phyloP scores from a whole-genome alignment of 768 basidiomycete genomes.

The Lentinula sp. region DNA sequence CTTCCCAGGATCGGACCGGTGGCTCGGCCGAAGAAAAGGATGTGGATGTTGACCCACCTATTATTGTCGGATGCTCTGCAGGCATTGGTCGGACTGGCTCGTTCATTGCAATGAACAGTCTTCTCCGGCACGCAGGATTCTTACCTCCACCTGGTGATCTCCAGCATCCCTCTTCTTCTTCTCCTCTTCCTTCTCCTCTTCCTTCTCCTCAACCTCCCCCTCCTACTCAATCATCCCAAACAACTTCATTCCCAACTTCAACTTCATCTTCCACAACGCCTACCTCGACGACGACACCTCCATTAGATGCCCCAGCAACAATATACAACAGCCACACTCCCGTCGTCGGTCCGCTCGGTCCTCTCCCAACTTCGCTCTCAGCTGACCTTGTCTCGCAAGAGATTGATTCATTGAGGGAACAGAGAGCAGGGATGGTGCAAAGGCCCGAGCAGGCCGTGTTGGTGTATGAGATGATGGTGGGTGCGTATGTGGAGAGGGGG shows the following conservation, averaged over 20 bases:
- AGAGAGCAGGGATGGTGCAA: constrained; percentile 80
- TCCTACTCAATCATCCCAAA: background rate
- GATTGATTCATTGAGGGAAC: constrained; percentile 74
- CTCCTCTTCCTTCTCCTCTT: background rate
- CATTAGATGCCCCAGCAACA: constrained; percentile 14
- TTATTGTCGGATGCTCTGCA: constrained; percentile 81
- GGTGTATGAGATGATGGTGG: constrained; percentile 53
- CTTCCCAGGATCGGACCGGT: background rate
- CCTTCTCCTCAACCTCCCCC: background rate
- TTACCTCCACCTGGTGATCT: constrained; percentile 26
- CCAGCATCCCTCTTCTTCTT: no score
- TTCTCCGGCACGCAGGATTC: constrained; percentile 58
- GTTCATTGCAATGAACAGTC: constrained; percentile 75
- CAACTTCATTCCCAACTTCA: background rate
- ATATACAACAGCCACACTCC: constrained; percentile 18
- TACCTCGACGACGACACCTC: background rate
- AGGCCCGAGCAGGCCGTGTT: constrained; percentile 56
- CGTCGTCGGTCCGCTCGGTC: constrained; percentile 39
- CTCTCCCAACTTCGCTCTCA: constrained; percentile 38
- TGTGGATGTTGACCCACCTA: constrained; percentile 51
- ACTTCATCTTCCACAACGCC: background rate
- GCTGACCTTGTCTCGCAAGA: constrained; percentile 64
- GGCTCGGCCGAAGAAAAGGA: constrained; percentile 6
- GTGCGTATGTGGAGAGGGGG: background rate
- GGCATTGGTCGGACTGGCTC: constrained; percentile 85